Base-by-base conservation (phyloP, 768 basidiomycete genomes). In the Mycena metata region DNA sequence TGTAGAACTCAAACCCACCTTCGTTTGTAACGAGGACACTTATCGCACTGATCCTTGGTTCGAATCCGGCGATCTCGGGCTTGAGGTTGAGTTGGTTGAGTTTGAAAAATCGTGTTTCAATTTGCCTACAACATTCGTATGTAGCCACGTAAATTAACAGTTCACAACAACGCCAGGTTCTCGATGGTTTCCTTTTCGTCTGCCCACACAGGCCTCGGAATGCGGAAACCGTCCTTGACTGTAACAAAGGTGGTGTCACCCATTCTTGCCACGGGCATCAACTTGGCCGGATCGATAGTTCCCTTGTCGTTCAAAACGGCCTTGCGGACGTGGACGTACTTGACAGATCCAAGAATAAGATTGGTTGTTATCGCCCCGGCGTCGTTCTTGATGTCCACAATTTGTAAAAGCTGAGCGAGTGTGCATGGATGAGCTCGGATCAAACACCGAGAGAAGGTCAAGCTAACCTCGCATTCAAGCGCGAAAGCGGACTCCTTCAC, bases 401-500 rank as follows among this genome's bases (percentile, higher is more conserved):
- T 74, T 73, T 83, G 79, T 45, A 85, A 68, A 51, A 88, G 81
- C 86, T 87, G 59, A 30, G 23, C 39, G 39, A 39, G 4, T 10
- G 11, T 10, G 58, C 84, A 59, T 83, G 84, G 56, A 60, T 68
- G 42, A 47, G 68, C 8, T 45, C 23, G n/a, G 64, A 41, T 6
- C 21, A 36, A 16, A 39, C 39, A 39, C 11, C 35, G 24, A 8
- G 56, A 51, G 66, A 8, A 13, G 30, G 12, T 24, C n/a, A 26
- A 35, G 35, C 19, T 33, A 67, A 82, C 83, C 74, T 84, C 88
- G 79, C 89, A 90, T 79, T 91, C 90, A 76, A 91, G 83, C 24
- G 85, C 83, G 70, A 90, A 88, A 0, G 87, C 89, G 69, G 89
- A 89, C 74, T 90, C 90, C 72, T 83, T 85, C 21, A 90, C 89